These are phyloP conservation scores for Talaromyces sp. DNA, from an alignment of 2,329 filamentous ascomycete genomes.

Conservation along the genomic window DNA sequence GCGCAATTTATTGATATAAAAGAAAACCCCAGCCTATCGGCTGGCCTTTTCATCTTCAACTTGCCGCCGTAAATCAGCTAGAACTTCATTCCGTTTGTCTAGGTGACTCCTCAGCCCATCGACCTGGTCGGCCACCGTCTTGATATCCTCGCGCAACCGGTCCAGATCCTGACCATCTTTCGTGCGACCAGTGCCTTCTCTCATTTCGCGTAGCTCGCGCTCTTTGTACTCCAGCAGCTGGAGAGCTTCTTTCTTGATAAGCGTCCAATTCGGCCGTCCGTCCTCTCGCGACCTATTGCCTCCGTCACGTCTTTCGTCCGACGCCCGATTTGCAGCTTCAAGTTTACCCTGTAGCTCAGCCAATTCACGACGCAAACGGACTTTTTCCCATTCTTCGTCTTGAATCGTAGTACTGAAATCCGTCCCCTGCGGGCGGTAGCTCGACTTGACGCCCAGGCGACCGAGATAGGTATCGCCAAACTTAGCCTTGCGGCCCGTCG, in stretches of 20 bases:
- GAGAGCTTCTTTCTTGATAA: constrained; percentile 91
- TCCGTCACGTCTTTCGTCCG: constrained; percentile 53
- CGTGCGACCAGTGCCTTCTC: constrained; percentile 48
- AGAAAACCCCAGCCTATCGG: constrained; percentile 21
- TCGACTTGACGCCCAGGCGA: constrained; percentile 74
- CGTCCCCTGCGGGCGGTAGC: constrained; percentile 77
- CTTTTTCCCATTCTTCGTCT: constrained; percentile 95
- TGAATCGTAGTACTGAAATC: constrained; percentile 83
- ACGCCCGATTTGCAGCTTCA: constrained; percentile 70
- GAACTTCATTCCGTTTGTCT: constrained; percentile 65
- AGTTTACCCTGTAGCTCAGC: constrained; percentile 85
- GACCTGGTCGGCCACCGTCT: constrained; percentile 88
- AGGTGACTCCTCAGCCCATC: constrained; percentile 84
- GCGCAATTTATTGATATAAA: background rate
- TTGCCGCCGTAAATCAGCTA: constrained; percentile 73
- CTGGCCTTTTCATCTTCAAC: constrained; percentile 79
- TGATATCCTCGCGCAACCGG: constrained; percentile 77
- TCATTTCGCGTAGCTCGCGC: constrained; percentile 70
- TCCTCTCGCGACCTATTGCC: constrained; percentile 45
- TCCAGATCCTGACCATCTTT: constrained; percentile 69
- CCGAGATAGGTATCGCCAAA: constrained; percentile 97
- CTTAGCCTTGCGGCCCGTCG: constrained; percentile 87
- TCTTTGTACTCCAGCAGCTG: constrained; percentile 92
- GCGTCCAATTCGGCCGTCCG: constrained; percentile 75
- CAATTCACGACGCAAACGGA: constrained; percentile 87